These are phyloP conservation scores for Pichia sp. DNA, from an alignment of 1,139 yeast genomes.

Conservation along the genomic window DNA sequence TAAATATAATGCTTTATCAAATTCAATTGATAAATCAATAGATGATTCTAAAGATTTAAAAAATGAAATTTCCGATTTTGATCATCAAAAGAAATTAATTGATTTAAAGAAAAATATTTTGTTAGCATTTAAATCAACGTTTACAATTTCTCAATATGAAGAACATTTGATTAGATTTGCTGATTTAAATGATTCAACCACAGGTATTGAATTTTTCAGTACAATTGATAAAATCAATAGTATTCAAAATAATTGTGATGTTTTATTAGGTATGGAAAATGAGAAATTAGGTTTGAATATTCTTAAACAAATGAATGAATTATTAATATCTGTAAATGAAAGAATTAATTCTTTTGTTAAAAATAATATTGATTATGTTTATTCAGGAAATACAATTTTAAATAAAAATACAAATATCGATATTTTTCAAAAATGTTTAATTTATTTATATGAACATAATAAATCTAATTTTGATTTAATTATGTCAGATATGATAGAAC, in stretches of 20 bases:
- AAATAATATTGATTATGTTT: conserved; percentile 24
- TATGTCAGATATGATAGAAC: conserved; percentile 50
- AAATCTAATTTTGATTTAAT: conserved; percentile 43
- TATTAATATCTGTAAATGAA: conserved; percentile 47
- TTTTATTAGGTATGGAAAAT: conserved; percentile 60
- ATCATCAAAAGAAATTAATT: conserved; percentile 38
- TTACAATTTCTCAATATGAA: conserved; percentile 69
- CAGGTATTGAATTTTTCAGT: conserved; percentile 55
- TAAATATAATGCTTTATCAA: conserved; percentile 33
- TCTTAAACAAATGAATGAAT: conserved; percentile 52
- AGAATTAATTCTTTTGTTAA: conserved; percentile 38
- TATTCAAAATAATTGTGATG: conserved; percentile 63
- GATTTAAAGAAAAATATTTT: conserved; percentile 51
- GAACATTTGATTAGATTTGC: conserved; percentile 37
- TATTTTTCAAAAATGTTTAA: conserved; percentile 26
- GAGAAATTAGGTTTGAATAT: conserved; percentile 68
- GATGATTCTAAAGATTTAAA: conserved; percentile 21
- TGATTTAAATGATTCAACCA: conserved; percentile 36
- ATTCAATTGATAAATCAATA: conserved; percentile 27
- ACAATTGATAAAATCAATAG: conserved; percentile 55
- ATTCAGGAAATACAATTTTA: conserved; percentile 17
- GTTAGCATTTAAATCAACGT: conserved; percentile 53
- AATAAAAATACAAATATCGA: conserved; percentile 6
- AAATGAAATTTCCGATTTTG: conserved; percentile 35
- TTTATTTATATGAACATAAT: conserved; percentile 25